These are phyloP conservation scores for Vitis hybrid DNA, from an alignment of 177 flowering plant genomes.

Conservation along the genomic window DNA sequence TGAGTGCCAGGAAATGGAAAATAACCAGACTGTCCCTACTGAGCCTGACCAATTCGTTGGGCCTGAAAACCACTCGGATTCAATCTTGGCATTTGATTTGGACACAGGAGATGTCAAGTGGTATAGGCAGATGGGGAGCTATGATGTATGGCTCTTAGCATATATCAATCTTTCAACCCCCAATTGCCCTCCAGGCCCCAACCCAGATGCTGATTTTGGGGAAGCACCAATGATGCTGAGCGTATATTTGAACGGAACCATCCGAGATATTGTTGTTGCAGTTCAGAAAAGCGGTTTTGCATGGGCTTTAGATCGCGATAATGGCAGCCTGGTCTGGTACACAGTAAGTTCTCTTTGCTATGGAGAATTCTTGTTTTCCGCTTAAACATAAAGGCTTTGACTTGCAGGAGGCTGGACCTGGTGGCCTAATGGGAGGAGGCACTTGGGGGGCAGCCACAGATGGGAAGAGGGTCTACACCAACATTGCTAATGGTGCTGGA, in stretches of 20 bases:
- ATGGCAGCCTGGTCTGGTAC: constrained; percentile 39
- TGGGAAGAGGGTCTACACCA: constrained; percentile 32
- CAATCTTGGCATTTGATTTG: constrained; percentile 35
- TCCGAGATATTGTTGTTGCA: constrained; percentile 36
- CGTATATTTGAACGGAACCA: constrained; percentile 14
- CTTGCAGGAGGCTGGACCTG: constrained; percentile 37
- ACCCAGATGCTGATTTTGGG: constrained; percentile 2
- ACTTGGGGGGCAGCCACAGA: constrained; percentile 47
- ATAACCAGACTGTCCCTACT: constrained; percentile 14
- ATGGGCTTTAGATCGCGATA: constrained; percentile 43
- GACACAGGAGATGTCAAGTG: constrained; percentile 38
- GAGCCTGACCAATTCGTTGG: constrained; percentile 12
- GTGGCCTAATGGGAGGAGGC: constrained; percentile 42
- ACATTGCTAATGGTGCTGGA: constrained; percentile 36
- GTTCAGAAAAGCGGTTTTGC: constrained; percentile 53
- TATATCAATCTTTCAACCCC: constrained; percentile 25
- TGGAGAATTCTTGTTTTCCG: neutral
- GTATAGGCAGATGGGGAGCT: constrained; percentile 46
- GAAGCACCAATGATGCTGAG: constrained; percentile 37
- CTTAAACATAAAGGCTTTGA: neutral
- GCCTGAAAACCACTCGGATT: constrained; percentile 31
- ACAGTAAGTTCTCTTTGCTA: constrained; percentile 21
- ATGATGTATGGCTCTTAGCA: constrained; percentile 39
- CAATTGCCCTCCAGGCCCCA: constrained; percentile 29
- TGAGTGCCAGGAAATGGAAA: constrained; percentile 25